Evolutionary conservation across 768 basidiomycete species (phyloP).

Genomic region (Serendipita sp.): DNA sequence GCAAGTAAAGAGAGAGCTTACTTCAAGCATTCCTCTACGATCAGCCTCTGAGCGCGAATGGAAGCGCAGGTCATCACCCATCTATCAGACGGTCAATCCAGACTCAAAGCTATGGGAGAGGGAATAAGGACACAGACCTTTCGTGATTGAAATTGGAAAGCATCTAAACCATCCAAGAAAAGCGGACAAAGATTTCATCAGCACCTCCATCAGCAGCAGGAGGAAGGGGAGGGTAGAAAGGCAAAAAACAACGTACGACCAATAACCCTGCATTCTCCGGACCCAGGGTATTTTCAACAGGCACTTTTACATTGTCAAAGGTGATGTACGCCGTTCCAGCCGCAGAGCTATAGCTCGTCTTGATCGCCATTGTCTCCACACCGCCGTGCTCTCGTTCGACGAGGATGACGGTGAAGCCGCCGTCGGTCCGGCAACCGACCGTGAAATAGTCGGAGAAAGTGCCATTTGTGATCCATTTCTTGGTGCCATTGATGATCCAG

Average conservation of each 20-base stretch:
- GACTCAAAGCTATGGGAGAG: no score
- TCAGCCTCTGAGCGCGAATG: slow-evolving; percentile 44
- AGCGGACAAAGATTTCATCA: background rate
- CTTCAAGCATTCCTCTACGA: slow-evolving; percentile 77
- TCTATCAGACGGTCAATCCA: slow-evolving; percentile 16
- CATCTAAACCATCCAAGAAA: background rate
- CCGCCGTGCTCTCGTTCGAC: slow-evolving; percentile 61
- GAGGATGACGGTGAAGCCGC: slow-evolving; percentile 71
- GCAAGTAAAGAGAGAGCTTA: slow-evolving; percentile 11
- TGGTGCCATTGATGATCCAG: slow-evolving; percentile 75
- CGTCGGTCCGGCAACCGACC: slow-evolving; percentile 21
- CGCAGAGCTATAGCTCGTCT: slow-evolving; percentile 75
- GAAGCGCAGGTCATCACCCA: slow-evolving; percentile 80
- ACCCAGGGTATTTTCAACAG: slow-evolving; percentile 76
- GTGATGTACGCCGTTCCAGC: slow-evolving; percentile 80
- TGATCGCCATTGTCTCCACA: slow-evolving; percentile 72
- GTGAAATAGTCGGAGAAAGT: slow-evolving; percentile 13
- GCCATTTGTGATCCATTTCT: slow-evolving; percentile 78
- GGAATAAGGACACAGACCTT: slow-evolving; percentile 17
- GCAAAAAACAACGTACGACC: slow-evolving; percentile 20
- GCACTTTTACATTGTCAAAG: slow-evolving; percentile 73
- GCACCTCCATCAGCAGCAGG: background rate
- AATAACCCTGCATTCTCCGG: slow-evolving; percentile 58
- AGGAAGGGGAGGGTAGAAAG: no score
- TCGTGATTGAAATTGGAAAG: slow-evolving; percentile 86